Conservation (phyloP, 148 eudicot genomes). For the Chenopodium album region DNA sequence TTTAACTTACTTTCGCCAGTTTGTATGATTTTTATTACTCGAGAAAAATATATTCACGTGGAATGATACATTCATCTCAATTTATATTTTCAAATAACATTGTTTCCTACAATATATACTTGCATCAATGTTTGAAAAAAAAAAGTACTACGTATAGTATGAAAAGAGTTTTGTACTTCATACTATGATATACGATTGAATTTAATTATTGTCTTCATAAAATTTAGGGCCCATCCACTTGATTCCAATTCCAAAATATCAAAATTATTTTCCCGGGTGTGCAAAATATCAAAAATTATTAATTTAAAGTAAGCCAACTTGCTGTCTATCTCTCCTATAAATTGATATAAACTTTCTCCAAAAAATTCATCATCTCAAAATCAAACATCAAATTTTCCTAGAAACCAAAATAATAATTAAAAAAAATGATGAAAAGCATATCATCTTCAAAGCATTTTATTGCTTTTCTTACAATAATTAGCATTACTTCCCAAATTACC, state of each 20-base stretch:
- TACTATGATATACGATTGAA: neutral
- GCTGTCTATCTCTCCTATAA: slow-evolving; percentile 8
- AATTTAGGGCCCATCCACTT: neutral
- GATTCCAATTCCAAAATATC: neutral
- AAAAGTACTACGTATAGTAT: too few relatives aligned
- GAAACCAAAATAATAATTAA: neutral
- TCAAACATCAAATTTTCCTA: neutral
- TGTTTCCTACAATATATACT: too few relatives aligned
- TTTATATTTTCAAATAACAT: too few relatives aligned
- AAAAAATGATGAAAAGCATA: slow-evolving; percentile 10
- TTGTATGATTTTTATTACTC: too few relatives aligned
- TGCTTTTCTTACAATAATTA: slow-evolving; percentile 2
- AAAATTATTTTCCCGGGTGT: neutral
- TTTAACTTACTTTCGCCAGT: too few relatives aligned
- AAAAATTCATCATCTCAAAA: slow-evolving; percentile 1
- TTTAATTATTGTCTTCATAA: too few relatives aligned
- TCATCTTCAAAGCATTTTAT: neutral
- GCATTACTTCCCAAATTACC: neutral
- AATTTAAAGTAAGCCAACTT: neutral
- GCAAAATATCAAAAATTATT: slow-evolving; percentile 1
- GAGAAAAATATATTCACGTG: too few relatives aligned
- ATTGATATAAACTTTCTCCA: neutral
- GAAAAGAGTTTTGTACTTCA: too few relatives aligned
- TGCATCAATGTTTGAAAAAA: too few relatives aligned
- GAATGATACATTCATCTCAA: too few relatives aligned